Base-by-base conservation (phyloP, 495 filamentous ascomycete genomes). In the Trichoderma virens region DNA sequence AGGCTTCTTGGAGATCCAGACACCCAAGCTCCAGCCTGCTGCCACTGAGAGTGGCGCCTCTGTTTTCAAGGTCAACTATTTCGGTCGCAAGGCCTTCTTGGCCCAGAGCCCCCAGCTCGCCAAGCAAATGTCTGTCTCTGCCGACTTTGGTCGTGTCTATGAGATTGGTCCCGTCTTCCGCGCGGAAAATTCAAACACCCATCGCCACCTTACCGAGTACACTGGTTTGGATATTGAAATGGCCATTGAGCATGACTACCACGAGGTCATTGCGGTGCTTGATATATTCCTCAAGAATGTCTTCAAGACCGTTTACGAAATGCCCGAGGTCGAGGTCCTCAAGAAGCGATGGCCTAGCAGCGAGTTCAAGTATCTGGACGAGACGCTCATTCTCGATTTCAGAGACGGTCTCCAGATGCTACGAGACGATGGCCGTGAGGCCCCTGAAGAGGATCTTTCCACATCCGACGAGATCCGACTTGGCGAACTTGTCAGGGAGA, bases 81-180 rank as follows among this genome's bases (percentile, higher is more conserved):
- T 98, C 78, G 92, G 91, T 65, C 80, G 88, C 39, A 90, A 84
- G 54, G 93, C 90, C 2, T 98, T 90, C 77, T 78, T 98, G 11
- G 94, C 93, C 1, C 93, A 98, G 77, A 93, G 90, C 65, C 93
- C 93, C 6, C 93, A 98, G 75, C 76, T 98, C 30, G 89, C 90
- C 72, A 98, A 98, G 80, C 93, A 98, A 73, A 91, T 97, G 89
- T 85, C 87, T 71, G 92, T 98, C 62, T 92, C 92, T 20, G 88
- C 92, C 69, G 93, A 97, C 69, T 91, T 97, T 79, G 86, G 90
- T 63, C 88, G 85, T 47, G 93, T 98, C 8, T 97, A 91, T 70
- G 93, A 96, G 72, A 87, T 96, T 68, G 93, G 91, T 6, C 88
- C 93, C 6, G 93, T 98, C n/a, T 98, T 97, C 85, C 85, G 93